These are phyloP conservation scores for Trichosanthes cucumerina DNA, from an alignment of 306 rosid species.

Conservation along the genomic window DNA sequence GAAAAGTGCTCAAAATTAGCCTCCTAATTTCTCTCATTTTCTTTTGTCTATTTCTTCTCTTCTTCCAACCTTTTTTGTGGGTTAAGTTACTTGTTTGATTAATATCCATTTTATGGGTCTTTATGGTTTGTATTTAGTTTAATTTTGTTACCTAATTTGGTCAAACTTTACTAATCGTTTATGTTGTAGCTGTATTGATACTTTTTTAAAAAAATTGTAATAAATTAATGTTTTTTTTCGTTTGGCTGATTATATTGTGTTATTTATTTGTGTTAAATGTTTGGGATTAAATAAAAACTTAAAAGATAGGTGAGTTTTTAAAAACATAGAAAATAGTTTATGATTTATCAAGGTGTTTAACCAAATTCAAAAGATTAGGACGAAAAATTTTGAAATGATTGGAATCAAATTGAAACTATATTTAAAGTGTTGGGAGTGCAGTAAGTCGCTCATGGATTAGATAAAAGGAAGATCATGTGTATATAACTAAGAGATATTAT, in stretches of 20 bases:
- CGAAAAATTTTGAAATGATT: too few relatives aligned
- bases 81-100: neutral
- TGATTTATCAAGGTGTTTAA: too few relatives aligned
- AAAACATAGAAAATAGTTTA: too few relatives aligned
- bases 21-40: constrained; percentile 8
- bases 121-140: neutral
- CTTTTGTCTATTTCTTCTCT: neutral
- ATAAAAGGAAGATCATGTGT: too few relatives aligned
- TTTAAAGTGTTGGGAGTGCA: too few relatives aligned
- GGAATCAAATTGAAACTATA: too few relatives aligned
- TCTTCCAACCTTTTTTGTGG: neutral
- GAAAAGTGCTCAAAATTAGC: constrained; percentile 14
- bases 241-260: neutral
- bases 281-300: neutral
- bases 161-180: neutral
- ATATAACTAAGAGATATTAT: too few relatives aligned
- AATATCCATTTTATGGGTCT: neutral
- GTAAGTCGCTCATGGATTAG: too few relatives aligned
- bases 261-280: neutral
- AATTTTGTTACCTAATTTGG: neutral
- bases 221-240: too few relatives aligned
- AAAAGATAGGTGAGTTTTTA: too few relatives aligned
- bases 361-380: too few relatives aligned
- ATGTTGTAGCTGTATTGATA: neutral
- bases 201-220: neutral